Base-by-base conservation (phyloP, 805 yeast species). In the Hanseniaspora taiwanica region DNA sequence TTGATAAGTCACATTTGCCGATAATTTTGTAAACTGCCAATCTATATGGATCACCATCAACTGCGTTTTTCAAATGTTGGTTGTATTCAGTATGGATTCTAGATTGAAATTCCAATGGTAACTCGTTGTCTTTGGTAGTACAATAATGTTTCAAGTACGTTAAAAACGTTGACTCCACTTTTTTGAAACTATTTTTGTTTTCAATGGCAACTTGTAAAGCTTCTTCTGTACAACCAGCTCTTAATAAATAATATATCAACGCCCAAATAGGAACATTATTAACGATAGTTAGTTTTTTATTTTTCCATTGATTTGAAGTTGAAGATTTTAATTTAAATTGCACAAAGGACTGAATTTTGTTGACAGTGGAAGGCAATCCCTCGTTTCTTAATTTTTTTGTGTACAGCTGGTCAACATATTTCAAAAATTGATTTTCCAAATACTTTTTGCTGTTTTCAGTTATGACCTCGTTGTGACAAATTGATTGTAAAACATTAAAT, bases 221-320 rank as follows among this genome's bases (percentile, higher is more conserved):
- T 48, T 87, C 97, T 36, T 74, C 64, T 46, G 73, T 62, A 47
- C 81, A 72, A 2, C 98, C 97, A 3, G 89, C 78, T 53, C 98
- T 76, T 39, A 91, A 58, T 45, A 89, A 65, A 58, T 83, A 89
- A 55, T 81, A 91, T 9, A 91, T 62, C 29, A 85, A 62, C 0
- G 96, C 95, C 98, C 98, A 89, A n/a, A 91, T 73, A 8, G 97
- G 97, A 1, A 73, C 65, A 14, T 86, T 86, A 59, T 89, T 87
- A 19, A 85, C 77, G 40, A 79, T 63, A 32, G 79, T 69, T 37
- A 81, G 50, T 44, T 72, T 71, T n/a, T 66, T 64, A 27, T 69
- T 49, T 41, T 66, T 68, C 78, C 81, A 69, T 24, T 64, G 59
- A 17, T 65, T 67, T 5, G 41, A 19, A 40, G 63, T 62, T 44